Base-by-base conservation (phyloP, 202 grass and related monocot species). In the Zoysia matrella region DNA sequence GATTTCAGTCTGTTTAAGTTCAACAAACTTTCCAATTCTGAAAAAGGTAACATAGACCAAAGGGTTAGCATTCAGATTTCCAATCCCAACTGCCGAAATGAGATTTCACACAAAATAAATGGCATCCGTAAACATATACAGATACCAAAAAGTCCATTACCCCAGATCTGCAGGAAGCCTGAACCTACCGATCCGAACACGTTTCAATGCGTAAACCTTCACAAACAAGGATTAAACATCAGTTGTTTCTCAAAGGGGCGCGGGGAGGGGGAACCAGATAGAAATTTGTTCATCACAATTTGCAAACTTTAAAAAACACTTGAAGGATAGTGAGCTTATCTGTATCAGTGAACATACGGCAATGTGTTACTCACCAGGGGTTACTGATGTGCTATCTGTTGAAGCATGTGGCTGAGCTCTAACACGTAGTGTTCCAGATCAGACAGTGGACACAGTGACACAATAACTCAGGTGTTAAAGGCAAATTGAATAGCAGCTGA, bases 1-100 rank as follows among this genome's bases (percentile, higher is more conserved):
- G 80, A 95, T 90, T 51, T 98, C 90, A 65, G 96, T 71, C 84
- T 85, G 87, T 85, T 93, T 91, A 52, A 95, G 95, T 70, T 98
- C 89, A 73, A 93, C 89, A 88, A 90, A 90, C 71, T 92, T 98
- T 57, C 96, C 91, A 51, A 87, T 84, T 51, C 83, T 94, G 73
- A 22, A 56, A 91, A 52, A 85, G 5, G 51, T 70, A 79, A 64
- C 80, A 89, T 66, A 64, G 8, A 71, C 82, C 5, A 80, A 80
- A 47, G 22, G 57, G 71, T 50, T 50, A 82, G 54, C 51, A 43
- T 22, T 41, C 67, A 44, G 1, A 30, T 49, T 63, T 80, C 60
- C 1, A 8, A 50, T 76, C 3, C 1, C 67, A 60, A 40, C 43
- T 73, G 54, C 39, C 1, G 73, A 56, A 71, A 48, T 12, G 47